Conservation (phyloP, 2,329 filamentous ascomycete genomes). For the Penicillium sp. region DNA sequence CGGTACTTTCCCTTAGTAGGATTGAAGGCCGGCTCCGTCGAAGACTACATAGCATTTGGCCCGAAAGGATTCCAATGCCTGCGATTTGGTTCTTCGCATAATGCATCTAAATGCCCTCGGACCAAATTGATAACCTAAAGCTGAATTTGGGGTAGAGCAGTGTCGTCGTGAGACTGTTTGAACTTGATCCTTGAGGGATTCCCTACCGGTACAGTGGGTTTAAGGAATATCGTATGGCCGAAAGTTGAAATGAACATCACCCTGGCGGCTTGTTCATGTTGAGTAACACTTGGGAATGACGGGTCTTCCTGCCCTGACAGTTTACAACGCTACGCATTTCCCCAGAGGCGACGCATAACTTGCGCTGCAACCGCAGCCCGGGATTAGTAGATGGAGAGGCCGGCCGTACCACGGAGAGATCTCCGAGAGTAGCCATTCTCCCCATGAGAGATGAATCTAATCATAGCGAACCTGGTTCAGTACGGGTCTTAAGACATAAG, state of each 20-base stretch:
- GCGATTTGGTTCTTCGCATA: neutral
- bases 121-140: neutral
- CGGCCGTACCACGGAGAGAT: neutral
- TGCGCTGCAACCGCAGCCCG: neutral
- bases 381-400: neutral
- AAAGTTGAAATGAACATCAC: neutral
- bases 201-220: neutral
- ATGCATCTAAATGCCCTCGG: neutral
- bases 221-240: neutral
- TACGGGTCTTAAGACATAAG: neutral
- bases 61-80: slow-evolving; percentile 2
- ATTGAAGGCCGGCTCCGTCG: neutral
- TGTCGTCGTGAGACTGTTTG: neutral
- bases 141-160: neutral
- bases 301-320: slow-evolving; percentile 2
- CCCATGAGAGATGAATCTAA: neutral
- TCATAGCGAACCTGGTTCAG: neutral
- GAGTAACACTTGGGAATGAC: neutral
- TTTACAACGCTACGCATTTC: neutral
- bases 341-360: neutral
- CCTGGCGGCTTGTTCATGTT: neutral
- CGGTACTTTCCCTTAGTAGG: slow-evolving; percentile 2
- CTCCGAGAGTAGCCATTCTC: neutral
- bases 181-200: neutral
- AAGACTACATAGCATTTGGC: neutral